These are phyloP conservation scores for Capronia americana DNA, from an alignment of 2,329 filamentous ascomycete genomes.

Conservation along the genomic window DNA sequence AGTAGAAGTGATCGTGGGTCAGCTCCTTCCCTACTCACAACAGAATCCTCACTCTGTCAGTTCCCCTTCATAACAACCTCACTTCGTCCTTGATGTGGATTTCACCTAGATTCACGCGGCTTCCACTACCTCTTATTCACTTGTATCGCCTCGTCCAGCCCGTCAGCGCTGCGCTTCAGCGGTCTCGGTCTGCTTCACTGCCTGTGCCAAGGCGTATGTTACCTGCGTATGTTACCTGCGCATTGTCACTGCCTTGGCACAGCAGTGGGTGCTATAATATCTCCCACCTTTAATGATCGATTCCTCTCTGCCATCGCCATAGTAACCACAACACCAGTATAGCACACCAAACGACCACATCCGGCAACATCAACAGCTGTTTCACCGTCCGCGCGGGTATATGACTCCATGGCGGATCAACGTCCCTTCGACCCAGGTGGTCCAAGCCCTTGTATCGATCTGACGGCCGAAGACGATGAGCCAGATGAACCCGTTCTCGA, in stretches of 20 bases:
- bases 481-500: not conserved
- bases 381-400: not conserved
- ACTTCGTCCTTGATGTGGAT: not conserved
- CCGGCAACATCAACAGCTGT: not conserved
- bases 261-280: not conserved
- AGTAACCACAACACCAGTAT: not conserved
- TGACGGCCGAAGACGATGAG: not conserved
- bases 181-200: not conserved
- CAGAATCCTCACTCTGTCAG: not conserved
- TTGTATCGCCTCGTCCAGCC: not conserved
- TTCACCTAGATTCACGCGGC: not conserved
- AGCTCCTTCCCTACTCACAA: not conserved
- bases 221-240: not conserved
- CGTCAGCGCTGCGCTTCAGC: not conserved
- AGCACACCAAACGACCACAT: not conserved
- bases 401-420: not conserved
- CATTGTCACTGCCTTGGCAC: not conserved
- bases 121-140: not conserved
- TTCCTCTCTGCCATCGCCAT: conserved; percentile 1
- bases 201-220: not conserved
- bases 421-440: conserved; percentile 9
- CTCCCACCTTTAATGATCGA: not conserved
- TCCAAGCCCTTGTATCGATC: not conserved
- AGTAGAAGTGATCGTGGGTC: not conserved
- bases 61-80: conserved; percentile 5